Evolutionary conservation across 2,329 filamentous ascomycete species (phyloP).

Genomic region (Beauveria sp.): DNA sequence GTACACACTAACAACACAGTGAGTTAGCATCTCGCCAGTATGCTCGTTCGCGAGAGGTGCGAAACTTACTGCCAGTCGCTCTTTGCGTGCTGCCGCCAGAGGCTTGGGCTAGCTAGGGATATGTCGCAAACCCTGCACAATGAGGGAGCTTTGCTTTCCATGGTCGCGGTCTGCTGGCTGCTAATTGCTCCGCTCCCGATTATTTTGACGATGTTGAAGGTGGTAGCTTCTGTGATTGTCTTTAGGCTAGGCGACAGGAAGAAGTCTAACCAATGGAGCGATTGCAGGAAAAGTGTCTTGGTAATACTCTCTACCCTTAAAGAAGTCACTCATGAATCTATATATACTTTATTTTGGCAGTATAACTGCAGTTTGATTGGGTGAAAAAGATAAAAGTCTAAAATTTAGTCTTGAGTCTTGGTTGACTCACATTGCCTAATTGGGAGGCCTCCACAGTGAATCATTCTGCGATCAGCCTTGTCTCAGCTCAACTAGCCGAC

Average conservation of each 20-base stretch:
- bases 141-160: slow-evolving; percentile 14
- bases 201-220: slow-evolving; percentile 3
- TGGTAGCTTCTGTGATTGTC: background rate
- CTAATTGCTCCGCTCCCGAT: background rate
- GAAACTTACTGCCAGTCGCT: slow-evolving; percentile 18
- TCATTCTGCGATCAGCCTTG: background rate
- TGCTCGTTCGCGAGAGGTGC: background rate
- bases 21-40: background rate
- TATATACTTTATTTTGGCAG: background rate
- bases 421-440: slow-evolving; percentile 11
- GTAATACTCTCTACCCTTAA: background rate
- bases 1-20: slow-evolving; percentile 15
- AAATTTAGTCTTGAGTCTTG: background rate
- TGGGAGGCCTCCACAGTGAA: slow-evolving; percentile 1
- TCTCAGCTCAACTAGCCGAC: background rate
- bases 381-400: background rate
- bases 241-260: background rate
- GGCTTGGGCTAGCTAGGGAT: slow-evolving; percentile 12
- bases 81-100: slow-evolving; percentile 19
- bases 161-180: background rate
- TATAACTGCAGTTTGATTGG: background rate
- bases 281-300: no score
- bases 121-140: slow-evolving; percentile 17
- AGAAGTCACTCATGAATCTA: background rate
- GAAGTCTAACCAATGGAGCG: no score